These are phyloP conservation scores for Cucurbitaria berberidis DNA, from an alignment of 2,329 filamentous ascomycete genomes.

Conservation along the genomic window DNA sequence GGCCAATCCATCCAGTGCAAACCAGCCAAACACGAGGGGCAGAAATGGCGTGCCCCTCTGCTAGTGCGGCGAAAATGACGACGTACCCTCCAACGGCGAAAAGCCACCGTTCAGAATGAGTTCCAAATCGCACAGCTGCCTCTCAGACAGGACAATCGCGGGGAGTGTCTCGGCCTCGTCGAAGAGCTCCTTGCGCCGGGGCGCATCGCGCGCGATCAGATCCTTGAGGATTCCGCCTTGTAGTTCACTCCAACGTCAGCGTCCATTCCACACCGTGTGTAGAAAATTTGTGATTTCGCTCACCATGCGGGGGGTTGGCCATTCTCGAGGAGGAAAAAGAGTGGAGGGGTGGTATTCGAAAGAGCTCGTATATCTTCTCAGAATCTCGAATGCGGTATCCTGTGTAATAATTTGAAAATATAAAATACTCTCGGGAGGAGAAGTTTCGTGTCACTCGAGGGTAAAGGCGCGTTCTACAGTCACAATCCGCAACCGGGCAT, in stretches of 20 bases:
- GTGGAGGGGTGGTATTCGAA: not conserved
- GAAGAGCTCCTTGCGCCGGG: constrained; percentile 77
- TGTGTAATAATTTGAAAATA: not conserved
- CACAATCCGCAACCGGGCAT: constrained; percentile 4
- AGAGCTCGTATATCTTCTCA: not conserved
- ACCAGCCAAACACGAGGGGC: constrained; percentile 40
- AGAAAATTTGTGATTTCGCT: constrained; percentile 14
- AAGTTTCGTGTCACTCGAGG: not conserved
- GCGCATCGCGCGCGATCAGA: constrained; percentile 89
- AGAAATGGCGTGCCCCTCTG: constrained; percentile 5
- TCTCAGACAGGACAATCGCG: constrained; percentile 83
- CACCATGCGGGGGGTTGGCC: constrained; percentile 61
- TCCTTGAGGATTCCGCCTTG: constrained; percentile 96
- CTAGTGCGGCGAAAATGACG: constrained; percentile 20
- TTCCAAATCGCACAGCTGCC: constrained; percentile 97
- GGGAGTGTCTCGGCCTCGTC: constrained; percentile 87
- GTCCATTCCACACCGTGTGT: constrained; percentile 2
- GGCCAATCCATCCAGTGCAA: constrained; percentile 14
- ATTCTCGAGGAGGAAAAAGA: constrained; percentile 39
- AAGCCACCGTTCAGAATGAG: constrained; percentile 97
- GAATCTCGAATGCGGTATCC: not conserved
- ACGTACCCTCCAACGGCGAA: constrained; percentile 91
- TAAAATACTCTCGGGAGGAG: no score
- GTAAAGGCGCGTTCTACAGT: not conserved
- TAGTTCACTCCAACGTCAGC: constrained; percentile 21